Evolutionary conservation across 352 stramenopile species (phyloP).

Genomic region (Pythium aristosporum): DNA sequence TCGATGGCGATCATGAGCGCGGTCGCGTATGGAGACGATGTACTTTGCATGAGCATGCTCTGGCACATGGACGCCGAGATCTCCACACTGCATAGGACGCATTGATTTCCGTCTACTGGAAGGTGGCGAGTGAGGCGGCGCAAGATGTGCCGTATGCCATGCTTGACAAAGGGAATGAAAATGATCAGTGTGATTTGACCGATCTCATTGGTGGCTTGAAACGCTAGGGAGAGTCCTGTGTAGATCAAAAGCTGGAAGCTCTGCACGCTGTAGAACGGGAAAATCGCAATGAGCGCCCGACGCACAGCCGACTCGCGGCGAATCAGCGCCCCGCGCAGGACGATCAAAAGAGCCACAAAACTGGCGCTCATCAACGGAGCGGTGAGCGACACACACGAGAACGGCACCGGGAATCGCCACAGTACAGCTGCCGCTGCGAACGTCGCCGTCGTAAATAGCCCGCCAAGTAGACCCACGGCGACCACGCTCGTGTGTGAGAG

Average conservation of each 20-base stretch:
- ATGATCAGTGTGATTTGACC: constrained; percentile 1
- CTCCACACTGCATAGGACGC: constrained; percentile 16
- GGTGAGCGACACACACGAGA: not conserved
- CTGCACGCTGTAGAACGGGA: constrained; percentile 7
- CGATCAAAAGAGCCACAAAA: too few relatives aligned
- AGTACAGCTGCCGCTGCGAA: not conserved
- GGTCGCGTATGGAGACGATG: constrained; percentile 2
- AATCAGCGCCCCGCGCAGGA: not conserved
- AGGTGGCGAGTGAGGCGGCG: not conserved
- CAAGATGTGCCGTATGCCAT: not conserved
- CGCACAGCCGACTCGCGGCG: not conserved
- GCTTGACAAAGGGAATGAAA: constrained; percentile 16
- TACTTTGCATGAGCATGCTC: constrained; percentile 20
- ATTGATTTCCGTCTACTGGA: constrained; percentile 1
- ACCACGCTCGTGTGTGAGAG: not conserved
- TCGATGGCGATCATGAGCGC: constrained; percentile 18
- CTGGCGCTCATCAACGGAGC: not conserved
- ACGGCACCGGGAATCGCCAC: constrained; percentile 16
- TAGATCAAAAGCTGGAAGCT: constrained; percentile 17
- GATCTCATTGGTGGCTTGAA: not conserved
- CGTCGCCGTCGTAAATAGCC: not conserved
- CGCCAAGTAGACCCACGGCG: not conserved
- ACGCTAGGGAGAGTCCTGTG: constrained; percentile 1
- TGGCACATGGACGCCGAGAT: constrained; percentile 24
- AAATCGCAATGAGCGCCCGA: not conserved